Evolutionary conservation across 768 basidiomycete genomes (phyloP).

Genomic region (Phanerochaete carnosa): DNA sequence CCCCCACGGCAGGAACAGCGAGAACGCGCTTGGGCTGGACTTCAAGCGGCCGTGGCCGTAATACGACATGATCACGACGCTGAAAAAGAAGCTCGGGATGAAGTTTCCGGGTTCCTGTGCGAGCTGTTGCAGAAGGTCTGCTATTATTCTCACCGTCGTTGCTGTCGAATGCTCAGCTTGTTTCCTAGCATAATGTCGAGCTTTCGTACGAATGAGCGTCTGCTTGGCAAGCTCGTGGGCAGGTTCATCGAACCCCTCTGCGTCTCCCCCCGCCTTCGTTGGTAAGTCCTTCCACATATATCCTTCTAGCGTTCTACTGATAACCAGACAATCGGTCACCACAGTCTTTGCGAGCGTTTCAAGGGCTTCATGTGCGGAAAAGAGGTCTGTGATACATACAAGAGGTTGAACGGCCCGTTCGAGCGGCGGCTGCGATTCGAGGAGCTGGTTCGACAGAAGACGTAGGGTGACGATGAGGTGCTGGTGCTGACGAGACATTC

Average conservation of each 20-base stretch:
- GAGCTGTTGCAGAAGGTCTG: conserved; percentile 81
- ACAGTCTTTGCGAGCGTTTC: conserved; percentile 97
- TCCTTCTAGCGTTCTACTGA: background rate
- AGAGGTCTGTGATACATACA: conserved; percentile 99
- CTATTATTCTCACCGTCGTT: background rate
- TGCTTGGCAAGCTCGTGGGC: conserved; percentile 98
- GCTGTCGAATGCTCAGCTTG: background rate
- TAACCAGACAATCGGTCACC: conserved; percentile 77
- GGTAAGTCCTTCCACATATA: conserved; percentile 39
- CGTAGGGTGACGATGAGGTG: conserved; percentile 95
- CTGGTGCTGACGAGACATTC: conserved; percentile 94
- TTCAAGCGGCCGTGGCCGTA: conserved; percentile 97
- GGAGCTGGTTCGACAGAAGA: conserved; percentile 94
- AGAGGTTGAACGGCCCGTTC: conserved; percentile 98
- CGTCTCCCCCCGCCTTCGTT: conserved; percentile 94
- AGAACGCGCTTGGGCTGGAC: conserved; percentile 71
- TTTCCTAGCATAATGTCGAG: conserved; percentile 87
- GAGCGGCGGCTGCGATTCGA: conserved; percentile 95
- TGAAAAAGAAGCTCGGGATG: conserved; percentile 90
- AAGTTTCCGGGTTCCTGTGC: conserved; percentile 90
- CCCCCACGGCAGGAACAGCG: conserved; percentile 89
- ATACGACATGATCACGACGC: conserved; percentile 95
- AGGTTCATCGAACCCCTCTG: conserved; percentile 98
- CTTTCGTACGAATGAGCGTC: conserved; percentile 93
- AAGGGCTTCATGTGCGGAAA: conserved; percentile 98